Evolutionary conservation across 495 filamentous ascomycete species (phyloP), one percentile per base, ranked within the genome.

Genomic region (Diplogelasinospora grovesii): DNA sequence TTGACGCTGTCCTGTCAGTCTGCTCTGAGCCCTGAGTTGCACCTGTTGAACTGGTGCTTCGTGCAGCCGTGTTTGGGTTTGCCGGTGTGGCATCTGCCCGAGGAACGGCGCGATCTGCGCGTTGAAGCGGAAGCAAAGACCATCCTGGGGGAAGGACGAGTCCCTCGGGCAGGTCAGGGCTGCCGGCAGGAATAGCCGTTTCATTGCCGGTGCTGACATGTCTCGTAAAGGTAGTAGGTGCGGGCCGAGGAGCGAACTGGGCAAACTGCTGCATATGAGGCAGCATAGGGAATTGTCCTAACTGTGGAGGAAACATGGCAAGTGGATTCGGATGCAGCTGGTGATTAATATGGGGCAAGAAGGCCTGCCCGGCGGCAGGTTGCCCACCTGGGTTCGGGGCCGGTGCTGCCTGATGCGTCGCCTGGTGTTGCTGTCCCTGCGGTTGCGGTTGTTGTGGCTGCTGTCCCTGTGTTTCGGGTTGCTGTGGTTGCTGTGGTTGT

Each of bases 81-180:
- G 58, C 50, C 5, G 44, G n/a, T 4, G 27, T 28, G 3, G 41
- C 6, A 5, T 54, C 52, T 9, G 46, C 22, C 25, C 54, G 49
- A 22, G 43, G 24, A 20, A 46, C 32, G 21, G 50, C 59, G 9
- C 61, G 63, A n/a, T 74, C 68, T 13, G 77, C 39, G 11, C 81
- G 68, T 26, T 82, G 73, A 8, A 88, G 68, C 37, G 83, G 83
- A 22, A 83, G 62, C 20, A 93, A 56, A 16, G 77, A 80, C 86
- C 86, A 93, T 5, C 86, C 86, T 27, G 73, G 67, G 2, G 86
- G 86, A 21, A 93, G 75, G 9, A 63, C 74, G 10, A 90, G 66
- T 7, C 86, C 85, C 26, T 79, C 74, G 3, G 86, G 86, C 14
- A 90, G 65, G 28, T 83, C 77, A 16, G 75, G 55, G 53, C 85